Base-by-base conservation (phyloP, 108 stramenopile species). In the Pseudonitzschia multiseries region DNA sequence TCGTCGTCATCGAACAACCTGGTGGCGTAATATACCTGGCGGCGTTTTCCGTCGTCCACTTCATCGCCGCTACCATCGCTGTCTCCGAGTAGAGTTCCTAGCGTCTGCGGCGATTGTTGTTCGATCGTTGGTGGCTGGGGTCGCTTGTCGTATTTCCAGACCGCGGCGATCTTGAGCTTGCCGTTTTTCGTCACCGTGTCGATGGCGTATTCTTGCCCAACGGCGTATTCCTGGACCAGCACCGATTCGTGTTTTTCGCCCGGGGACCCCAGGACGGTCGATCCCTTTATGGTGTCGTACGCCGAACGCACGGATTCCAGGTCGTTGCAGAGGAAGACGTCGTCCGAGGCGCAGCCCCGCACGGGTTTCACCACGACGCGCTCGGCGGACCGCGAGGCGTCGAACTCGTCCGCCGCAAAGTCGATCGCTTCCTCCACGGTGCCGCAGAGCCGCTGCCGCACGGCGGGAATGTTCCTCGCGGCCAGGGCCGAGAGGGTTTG, bases 81-180 rank as follows among this genome's bases (percentile, higher is more conserved):
- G 3, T 62, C 36, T 36, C 36, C 61, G 0, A 26, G 22, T 31
- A 59, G 0, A 10, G 22, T 14, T n/a, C 15, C 29, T 59, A 31
- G 24, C 24, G 14, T 14, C 2, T 59, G 57, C 26, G 27, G n/a
- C n/a, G n/a, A n/a, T n/a, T n/a, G 4, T 59, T 27, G 57, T 41
- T 29, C 33, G 36, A 62, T 62, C 31, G 61, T 62, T 15, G 33
- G 61, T 62, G 61, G 61, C 36, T 62, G 61, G 8, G 83, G 72
- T 69, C 96, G 84, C 76, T 98, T 98, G 74, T 98, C 97, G 77
- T 98, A 99, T 66, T 83, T 81, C 98, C 98, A 99, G 21, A 99
- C 72, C 10, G 97, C 98, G 29, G 93, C 92, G 48, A 96, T 85
- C 76, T 98, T 96, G 72, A 93, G 86, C 42, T 92, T 85, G 0